phyloP scores from a whole-genome alignment of 2,329 filamentous ascomycete species.

The Talaromyces piceae region DNA sequence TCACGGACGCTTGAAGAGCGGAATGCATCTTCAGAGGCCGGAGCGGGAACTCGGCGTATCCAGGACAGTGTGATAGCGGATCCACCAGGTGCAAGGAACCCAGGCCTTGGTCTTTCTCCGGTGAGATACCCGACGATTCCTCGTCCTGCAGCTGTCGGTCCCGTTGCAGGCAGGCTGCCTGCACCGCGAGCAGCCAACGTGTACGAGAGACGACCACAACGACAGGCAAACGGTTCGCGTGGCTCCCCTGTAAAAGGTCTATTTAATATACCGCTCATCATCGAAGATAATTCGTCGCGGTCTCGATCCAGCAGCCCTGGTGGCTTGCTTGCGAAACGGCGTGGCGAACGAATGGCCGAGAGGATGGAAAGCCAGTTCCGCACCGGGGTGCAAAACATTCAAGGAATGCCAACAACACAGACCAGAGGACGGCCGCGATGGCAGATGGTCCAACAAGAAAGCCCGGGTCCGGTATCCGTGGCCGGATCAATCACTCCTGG shows the following conservation, averaged over 20 bases:
- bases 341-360: constrained; percentile 15
- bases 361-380: constrained; percentile 14
- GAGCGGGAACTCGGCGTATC: not conserved
- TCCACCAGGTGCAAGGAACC: not conserved
- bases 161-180: constrained; percentile 24
- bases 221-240: not conserved
- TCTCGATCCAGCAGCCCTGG: constrained; percentile 10
- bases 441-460: not conserved
- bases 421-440: not conserved
- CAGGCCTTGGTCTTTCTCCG: not conserved
- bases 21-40: not conserved
- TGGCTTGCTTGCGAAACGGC: constrained; percentile 17
- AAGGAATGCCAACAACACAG: not conserved
- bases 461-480: not conserved
- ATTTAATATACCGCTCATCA: not conserved
- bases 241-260: not conserved
- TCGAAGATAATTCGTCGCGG: constrained; percentile 1
- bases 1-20: not conserved
- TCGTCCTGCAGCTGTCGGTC: constrained; percentile 16
- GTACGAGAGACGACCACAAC: constrained; percentile 15
- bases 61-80: not conserved
- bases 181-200: constrained; percentile 24
- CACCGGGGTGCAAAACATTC: constrained; percentile 4
- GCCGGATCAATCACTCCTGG: not conserved
- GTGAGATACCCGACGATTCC: constrained; percentile 18